Base-by-base conservation (phyloP, 2,329 filamentous ascomycete species). In the Colletotrichum ledebouriae region DNA sequence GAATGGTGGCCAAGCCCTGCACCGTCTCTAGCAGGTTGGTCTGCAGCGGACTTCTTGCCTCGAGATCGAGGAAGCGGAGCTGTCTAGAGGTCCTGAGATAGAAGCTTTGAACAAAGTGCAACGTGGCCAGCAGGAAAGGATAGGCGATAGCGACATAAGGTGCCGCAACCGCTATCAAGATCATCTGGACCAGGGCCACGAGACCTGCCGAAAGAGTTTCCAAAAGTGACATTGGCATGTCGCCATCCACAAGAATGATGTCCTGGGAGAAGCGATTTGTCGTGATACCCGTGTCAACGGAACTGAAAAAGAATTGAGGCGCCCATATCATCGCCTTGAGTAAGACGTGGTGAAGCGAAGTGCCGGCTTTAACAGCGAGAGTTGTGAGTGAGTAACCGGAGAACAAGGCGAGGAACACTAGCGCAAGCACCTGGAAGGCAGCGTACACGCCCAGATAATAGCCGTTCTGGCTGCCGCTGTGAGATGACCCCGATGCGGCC, bases 391-490 rank as follows among this genome's bases (percentile, higher is more conserved):
- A 22, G 25, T 34, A 52, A 9, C 47, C 47, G 3, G 47, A 52
- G 25, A 52, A 52, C 4, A 33, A 34, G 0, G 57, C 39, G 13
- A 72, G 74, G 10, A 73, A 71, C 41, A 76, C 73, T 4, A 76
- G 63, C 20, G 53, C 37, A 3, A 66, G 59, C 13, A 71, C 46
- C 42, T 76, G 74, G 50, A 75, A 75, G 37, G 7, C 37, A 1
- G 53, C 39, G 44, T 71, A 73, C 25, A 75, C 73, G 4, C 74
- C 75, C 0, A 75, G 74, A 6, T 66, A 68, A 1, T 74, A 0
- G 71, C 74, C 39, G 46, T 50, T 13, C 10, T 52, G 47, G 25
- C 9, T 11, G 13, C 22, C 2, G 12, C 13, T 7, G 4, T 10
- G 1, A 6, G 25, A 17, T n/a, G n/a, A n/a, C n/a, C n/a, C n/a